Conservation (phyloP, 208 protist species). For the Leishmania mexicana region DNA sequence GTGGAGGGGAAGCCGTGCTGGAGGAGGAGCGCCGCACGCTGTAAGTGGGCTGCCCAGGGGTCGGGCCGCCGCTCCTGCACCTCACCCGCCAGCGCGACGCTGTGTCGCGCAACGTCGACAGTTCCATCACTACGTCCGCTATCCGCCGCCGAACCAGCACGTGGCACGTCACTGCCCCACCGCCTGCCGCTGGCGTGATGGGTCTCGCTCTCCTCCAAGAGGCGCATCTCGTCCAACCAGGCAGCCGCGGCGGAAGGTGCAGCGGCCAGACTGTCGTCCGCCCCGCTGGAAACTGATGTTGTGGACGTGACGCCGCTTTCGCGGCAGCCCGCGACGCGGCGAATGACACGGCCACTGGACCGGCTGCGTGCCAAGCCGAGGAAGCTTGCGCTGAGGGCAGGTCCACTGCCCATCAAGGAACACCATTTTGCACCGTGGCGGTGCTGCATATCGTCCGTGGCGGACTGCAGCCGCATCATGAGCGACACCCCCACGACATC, state of each 20-base stretch:
- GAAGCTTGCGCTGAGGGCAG: background rate
- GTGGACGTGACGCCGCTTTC: background rate
- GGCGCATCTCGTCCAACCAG: conserved; percentile 18
- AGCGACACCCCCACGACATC: conserved; percentile 25
- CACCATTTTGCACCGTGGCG: background rate
- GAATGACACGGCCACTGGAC: background rate
- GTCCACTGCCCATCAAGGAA: background rate
- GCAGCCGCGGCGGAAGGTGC: background rate
- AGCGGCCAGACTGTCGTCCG: background rate
- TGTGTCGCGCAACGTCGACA: background rate
- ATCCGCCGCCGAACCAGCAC: background rate
- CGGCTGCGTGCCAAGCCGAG: background rate
- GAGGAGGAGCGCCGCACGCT: conserved; percentile 31
- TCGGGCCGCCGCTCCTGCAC: background rate
- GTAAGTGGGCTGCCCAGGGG: conserved; percentile 31
- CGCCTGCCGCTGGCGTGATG: background rate
- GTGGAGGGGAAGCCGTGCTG: conserved; percentile 23
- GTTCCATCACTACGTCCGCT: background rate
- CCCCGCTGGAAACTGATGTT: background rate
- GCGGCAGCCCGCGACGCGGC: background rate
- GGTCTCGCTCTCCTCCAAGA: conserved; percentile 17
- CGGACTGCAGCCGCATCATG: conserved; percentile 13
- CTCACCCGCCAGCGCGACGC: background rate
- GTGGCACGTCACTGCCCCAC: background rate
- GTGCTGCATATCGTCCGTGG: background rate